Percentiles rank a stretch among this genome's conserved stretches.
Conservation (phyloP, 148 eudicot species). For the Euryodendron excelsum region DNA sequence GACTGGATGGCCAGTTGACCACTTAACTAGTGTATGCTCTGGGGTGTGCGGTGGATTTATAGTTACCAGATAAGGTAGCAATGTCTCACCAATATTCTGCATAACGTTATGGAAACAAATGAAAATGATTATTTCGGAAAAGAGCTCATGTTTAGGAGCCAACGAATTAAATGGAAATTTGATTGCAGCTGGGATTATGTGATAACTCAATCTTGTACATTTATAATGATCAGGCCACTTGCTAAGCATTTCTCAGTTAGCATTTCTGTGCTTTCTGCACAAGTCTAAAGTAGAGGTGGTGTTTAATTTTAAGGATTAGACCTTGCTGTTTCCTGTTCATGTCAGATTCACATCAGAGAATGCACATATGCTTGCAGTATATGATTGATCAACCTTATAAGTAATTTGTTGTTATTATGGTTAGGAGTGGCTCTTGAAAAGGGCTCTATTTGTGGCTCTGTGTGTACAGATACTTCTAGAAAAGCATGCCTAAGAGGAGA, state of each 20-base stretch:
- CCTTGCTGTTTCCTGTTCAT: too few species aligned
- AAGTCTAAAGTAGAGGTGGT: background rate
- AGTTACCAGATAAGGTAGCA: conserved; percentile 69
- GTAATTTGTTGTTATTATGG: background rate
- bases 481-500: too few species aligned
- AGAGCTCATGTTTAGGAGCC: too few species aligned
- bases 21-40: conserved; percentile 59
- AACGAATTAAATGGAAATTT: too few species aligned
- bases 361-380: background rate
- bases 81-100: conserved; percentile 67
- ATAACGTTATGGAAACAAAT: conserved; percentile 11
- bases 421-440: too few species aligned
- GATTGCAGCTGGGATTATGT: background rate
- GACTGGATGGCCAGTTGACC: conserved; percentile 88
- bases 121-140: background rate
- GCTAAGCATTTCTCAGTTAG: background rate
- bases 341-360: background rate
- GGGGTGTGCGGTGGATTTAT: conserved; percentile 76
- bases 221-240: background rate
- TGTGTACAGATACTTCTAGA: background rate
- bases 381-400: background rate
- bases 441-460: too few species aligned
- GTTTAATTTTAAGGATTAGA: background rate
- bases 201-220: background rate
- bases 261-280: background rate